Evolutionary conservation across 305 asterid genomes (phyloP).

Genomic region (Solanum aculeatissimum): DNA sequence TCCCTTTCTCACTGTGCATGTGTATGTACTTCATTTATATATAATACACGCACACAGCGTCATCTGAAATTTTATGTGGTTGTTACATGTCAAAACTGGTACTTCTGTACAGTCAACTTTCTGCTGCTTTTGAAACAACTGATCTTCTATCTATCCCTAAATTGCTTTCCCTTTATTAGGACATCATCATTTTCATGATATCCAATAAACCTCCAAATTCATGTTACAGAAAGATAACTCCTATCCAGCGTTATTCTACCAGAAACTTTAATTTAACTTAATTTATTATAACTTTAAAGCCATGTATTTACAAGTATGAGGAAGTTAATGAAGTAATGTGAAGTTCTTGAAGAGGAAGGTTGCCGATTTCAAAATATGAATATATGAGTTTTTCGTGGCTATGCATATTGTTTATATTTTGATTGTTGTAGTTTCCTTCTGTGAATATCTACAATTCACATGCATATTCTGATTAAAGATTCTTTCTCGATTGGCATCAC

Average conservation of each 20-base stretch:
- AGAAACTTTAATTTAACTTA: neutral
- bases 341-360: neutral
- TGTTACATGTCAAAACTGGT: neutral
- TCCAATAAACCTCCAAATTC: neutral
- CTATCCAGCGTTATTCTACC: neutral
- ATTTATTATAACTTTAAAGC: neutral
- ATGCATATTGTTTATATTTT: neutral
- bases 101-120: neutral
- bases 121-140: neutral
- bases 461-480: neutral
- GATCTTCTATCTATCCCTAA: neutral
- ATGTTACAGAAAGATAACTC: neutral
- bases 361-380: neutral
- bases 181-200: neutral
- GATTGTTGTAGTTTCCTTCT: neutral
- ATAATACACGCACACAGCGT: neutral
- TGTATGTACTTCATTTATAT: neutral
- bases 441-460: neutral
- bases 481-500: neutral
- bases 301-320: neutral
- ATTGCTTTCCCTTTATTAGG: neutral
- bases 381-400: neutral
- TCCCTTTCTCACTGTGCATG: conserved; percentile 4
- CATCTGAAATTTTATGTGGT: neutral
- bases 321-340: neutral